Conservation (phyloP, 768 basidiomycete genomes). For the Podaxis pistillaris region DNA sequence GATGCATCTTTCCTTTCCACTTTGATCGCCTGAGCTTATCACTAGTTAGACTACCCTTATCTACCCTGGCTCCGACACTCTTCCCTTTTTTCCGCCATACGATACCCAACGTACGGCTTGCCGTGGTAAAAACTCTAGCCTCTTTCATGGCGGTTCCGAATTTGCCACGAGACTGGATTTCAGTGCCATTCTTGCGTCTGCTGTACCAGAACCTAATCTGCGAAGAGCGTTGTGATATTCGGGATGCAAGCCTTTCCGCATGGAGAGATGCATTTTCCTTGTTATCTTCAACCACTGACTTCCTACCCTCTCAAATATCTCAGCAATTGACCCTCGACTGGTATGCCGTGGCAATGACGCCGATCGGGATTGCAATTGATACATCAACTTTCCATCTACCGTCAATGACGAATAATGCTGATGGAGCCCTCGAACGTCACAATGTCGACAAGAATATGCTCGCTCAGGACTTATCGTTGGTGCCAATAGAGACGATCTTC, state of each 20-base stretch:
- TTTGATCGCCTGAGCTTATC: background rate
- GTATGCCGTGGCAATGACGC: conserved; percentile 89
- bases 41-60: conserved; percentile 66
- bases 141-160: conserved; percentile 81
- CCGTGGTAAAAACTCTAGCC: conserved; percentile 86
- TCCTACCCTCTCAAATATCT: conserved; percentile 52
- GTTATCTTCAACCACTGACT: conserved; percentile 41
- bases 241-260: conserved; percentile 64
- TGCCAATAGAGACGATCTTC: conserved; percentile 72
- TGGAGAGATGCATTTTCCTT: conserved; percentile 74
- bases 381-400: conserved; percentile 66
- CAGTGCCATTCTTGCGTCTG: conserved; percentile 71
- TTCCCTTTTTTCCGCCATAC: conserved; percentile 99
- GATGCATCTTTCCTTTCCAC: conserved; percentile 28
- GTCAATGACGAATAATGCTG: conserved; percentile 44
- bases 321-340: conserved; percentile 72
- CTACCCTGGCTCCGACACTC: conserved; percentile 79
- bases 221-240: conserved; percentile 86
- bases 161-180: conserved; percentile 80
- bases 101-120: conserved; percentile 87
- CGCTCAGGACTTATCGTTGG: conserved; percentile 81
- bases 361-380: conserved; percentile 79
- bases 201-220: conserved; percentile 93
- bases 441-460: conserved; percentile 98
- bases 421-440: conserved; percentile 62